Evolutionary conservation across 768 basidiomycete species (phyloP).

Genomic region (Baorangia bicolor): DNA sequence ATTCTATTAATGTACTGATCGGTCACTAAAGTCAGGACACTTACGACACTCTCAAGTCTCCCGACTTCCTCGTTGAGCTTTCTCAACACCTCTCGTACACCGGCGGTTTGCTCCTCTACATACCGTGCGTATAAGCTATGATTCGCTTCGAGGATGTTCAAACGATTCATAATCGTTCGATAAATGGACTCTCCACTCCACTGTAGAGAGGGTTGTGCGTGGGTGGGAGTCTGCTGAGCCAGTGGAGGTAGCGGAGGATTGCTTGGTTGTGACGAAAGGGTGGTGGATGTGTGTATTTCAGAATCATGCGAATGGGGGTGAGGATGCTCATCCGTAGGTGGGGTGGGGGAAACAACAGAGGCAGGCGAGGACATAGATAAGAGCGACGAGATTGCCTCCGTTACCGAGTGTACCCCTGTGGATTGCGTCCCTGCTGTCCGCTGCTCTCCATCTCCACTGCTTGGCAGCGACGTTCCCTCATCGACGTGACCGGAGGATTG

Average conservation of each 20-base stretch:
- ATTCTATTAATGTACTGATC: neutral
- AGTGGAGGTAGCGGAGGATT: neutral
- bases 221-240: slow-evolving; percentile 4
- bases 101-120: slow-evolving; percentile 83
- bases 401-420: slow-evolving; percentile 8
- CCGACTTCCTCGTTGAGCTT: slow-evolving; percentile 78
- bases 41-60: slow-evolving; percentile 70
- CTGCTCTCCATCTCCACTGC: neutral
- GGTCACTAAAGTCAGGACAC: slow-evolving; percentile 25
- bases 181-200: slow-evolving; percentile 85
- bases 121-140: slow-evolving; percentile 83
- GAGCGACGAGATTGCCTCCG: slow-evolving; percentile 26
- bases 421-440: neutral
- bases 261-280: slow-evolving; percentile 9
- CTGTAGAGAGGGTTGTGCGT: slow-evolving; percentile 9
- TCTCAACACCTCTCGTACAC: slow-evolving; percentile 71
- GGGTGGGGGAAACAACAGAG: neutral
- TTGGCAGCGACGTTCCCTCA: neutral
- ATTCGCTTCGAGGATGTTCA: slow-evolving; percentile 81
- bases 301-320: slow-evolving; percentile 2
- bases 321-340: neutral
- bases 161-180: slow-evolving; percentile 92
- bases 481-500: neutral
- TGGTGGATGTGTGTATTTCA: neutral
- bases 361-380: slow-evolving; percentile 6